phyloP scores from a whole-genome alignment of 306 rosid genomes.

The Sophora flavescens region DNA sequence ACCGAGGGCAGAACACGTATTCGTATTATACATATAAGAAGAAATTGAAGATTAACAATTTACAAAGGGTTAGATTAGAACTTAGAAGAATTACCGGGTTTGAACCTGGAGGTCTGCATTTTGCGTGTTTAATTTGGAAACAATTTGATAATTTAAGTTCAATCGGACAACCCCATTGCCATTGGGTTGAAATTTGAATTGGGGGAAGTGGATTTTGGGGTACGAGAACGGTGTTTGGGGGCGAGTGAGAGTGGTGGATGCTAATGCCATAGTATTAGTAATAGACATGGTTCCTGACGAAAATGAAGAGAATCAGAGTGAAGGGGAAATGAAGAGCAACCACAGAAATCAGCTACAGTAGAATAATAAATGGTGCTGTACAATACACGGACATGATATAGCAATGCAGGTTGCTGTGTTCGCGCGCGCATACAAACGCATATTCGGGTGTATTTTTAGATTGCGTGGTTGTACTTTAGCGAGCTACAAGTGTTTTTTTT shows the following conservation, averaged over 20 bases:
- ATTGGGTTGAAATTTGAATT: constrained; percentile 31
- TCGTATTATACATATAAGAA: too few relatives aligned
- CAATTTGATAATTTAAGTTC: constrained; percentile 47
- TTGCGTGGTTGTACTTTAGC: too few relatives aligned
- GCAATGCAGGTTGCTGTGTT: too few relatives aligned
- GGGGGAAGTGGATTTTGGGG: constrained; percentile 39
- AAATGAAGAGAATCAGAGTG: too few relatives aligned
- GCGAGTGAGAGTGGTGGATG: constrained; percentile 16
- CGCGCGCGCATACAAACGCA: too few relatives aligned
- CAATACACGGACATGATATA: too few relatives aligned
- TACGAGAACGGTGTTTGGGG: not conserved
- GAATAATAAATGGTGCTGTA: too few relatives aligned
- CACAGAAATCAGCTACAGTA: not conserved
- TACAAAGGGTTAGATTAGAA: constrained; percentile 2
- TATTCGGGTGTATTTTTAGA: too few relatives aligned
- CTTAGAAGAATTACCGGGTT: constrained; percentile 53
- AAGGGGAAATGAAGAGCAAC: too few relatives aligned
- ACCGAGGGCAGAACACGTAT: not conserved
- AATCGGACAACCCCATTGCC: constrained; percentile 42
- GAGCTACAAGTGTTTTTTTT: too few relatives aligned
- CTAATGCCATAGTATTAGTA: constrained; percentile 20
- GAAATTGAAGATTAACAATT: not conserved
- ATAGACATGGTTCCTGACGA: not conserved
- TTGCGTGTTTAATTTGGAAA: constrained; percentile 39
- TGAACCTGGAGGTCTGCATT: constrained; percentile 54